A percentile compares a stretch with the other conserved stretches of the same genome.
These are phyloP conservation scores for Gentiana macrophylla DNA, from an alignment of 257 asterid species.

Conservation along the genomic window DNA sequence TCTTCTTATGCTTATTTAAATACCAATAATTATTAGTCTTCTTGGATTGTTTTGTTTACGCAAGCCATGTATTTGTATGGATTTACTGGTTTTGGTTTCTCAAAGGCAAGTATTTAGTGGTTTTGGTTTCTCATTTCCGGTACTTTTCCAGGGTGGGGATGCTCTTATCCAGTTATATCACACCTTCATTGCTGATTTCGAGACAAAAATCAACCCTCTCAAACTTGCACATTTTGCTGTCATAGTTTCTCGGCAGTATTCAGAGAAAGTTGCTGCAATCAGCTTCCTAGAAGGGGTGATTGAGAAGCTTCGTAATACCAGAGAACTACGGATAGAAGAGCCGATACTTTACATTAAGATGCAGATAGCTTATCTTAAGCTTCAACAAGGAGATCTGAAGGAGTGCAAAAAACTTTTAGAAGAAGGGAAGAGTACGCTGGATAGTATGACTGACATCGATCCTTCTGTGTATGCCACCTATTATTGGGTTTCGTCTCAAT, in stretches of 20 bases:
- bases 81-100: too few species aligned
- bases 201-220: slow-evolving; percentile 93
- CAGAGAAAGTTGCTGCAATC: slow-evolving; percentile 79
- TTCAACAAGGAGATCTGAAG: slow-evolving; percentile 79
- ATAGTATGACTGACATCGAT: slow-evolving; percentile 96
- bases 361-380: slow-evolving; percentile 77
- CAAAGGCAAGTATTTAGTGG: too few species aligned
- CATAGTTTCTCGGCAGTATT: slow-evolving; percentile 70
- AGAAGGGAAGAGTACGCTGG: slow-evolving; percentile 85
- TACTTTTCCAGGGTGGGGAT: slow-evolving; percentile 67
- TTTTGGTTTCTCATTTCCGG: too few species aligned
- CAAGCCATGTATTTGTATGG: too few species aligned
- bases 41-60: too few species aligned
- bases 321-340: slow-evolving; percentile 76
- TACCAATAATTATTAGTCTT: too few species aligned
- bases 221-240: slow-evolving; percentile 97
- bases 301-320: slow-evolving; percentile 75
- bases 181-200: slow-evolving; percentile 86
- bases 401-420: slow-evolving; percentile 82
- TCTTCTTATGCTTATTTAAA: too few species aligned
- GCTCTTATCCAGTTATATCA: slow-evolving; percentile 83
- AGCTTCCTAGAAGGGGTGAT: slow-evolving; percentile 81
- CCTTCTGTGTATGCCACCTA: slow-evolving; percentile 91
- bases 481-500: slow-evolving; percentile 93
- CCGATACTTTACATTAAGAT: slow-evolving; percentile 76